Conservation (phyloP, 31 red algal genomes). For the Odonthalia washingtoniensis region DNA sequence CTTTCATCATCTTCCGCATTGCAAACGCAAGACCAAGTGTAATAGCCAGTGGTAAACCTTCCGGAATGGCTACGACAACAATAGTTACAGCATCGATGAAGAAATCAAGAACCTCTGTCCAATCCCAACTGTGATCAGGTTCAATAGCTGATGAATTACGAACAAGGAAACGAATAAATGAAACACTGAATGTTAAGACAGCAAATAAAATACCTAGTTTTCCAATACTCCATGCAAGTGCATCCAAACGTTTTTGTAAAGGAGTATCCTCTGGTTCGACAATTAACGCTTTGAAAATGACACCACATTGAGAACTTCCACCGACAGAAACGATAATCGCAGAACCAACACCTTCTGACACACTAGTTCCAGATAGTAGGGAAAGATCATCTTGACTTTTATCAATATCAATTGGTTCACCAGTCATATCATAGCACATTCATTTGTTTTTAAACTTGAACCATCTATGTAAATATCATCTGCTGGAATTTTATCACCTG, state of each 20-base stretch:
- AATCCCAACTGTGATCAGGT: conserved; percentile 71
- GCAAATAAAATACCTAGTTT: conserved; percentile 86
- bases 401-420: conserved; percentile 80
- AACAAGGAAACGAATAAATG: conserved; percentile 82
- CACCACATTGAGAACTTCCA: conserved; percentile 81
- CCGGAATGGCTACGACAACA: conserved; percentile 94
- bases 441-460: conserved; percentile 80
- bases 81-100: conserved; percentile 93
- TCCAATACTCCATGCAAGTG: conserved; percentile 80
- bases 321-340: conserved; percentile 84
- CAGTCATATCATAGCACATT: conserved; percentile 95
- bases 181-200: conserved; percentile 69
- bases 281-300: conserved; percentile 82
- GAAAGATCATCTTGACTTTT: conserved; percentile 78
- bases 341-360: conserved; percentile 83
- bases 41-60: conserved; percentile 95
- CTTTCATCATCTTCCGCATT: conserved; percentile 98
- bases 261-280: conserved; percentile 83
- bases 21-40: conserved; percentile 94
- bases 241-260: conserved; percentile 84
- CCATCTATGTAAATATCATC: conserved; percentile 78
- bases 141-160: conserved; percentile 22
- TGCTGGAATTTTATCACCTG: conserved; percentile 89
- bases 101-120: conserved; percentile 63
- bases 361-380: conserved; percentile 90